phyloP scores from a whole-genome alignment of 2,329 filamentous ascomycete genomes.

The Fusarium bulbicola region DNA sequence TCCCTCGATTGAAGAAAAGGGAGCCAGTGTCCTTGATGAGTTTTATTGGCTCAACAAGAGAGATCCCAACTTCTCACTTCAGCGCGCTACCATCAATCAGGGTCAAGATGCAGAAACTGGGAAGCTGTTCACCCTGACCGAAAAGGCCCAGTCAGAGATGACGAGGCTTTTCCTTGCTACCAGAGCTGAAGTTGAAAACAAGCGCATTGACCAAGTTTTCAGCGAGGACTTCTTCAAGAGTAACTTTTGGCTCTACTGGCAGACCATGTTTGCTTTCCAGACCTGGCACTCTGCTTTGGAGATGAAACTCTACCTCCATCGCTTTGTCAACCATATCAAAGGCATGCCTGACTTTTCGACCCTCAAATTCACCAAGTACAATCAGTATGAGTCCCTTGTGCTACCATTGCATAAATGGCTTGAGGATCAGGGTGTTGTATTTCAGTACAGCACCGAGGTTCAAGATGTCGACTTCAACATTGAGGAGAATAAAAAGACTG shows the following conservation, averaged over 20 bases:
- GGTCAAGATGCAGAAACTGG: not conserved
- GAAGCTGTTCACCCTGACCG: not conserved
- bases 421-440: not conserved
- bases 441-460: not conserved
- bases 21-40: not conserved
- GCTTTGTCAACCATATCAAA: slow-evolving; percentile 1
- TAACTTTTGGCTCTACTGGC: slow-evolving; percentile 4
- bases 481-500: not conserved
- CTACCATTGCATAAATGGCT: not conserved
- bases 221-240: not conserved
- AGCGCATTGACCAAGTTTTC: not conserved
- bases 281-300: not conserved
- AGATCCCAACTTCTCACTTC: not conserved
- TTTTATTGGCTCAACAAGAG: slow-evolving; percentile 5
- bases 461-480: not conserved
- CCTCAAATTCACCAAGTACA: not conserved
- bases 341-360: slow-evolving; percentile 5
- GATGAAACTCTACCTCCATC: not conserved
- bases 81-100: not conserved
- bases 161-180: not conserved
- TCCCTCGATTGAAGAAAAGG: not conserved
- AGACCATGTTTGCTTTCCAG: slow-evolving; percentile 6
- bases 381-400: not conserved
- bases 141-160: not conserved
- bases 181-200: not conserved